Conservation (phyloP, 192 early-diverging fungal species). For the Neocallimastix lanati region DNA sequence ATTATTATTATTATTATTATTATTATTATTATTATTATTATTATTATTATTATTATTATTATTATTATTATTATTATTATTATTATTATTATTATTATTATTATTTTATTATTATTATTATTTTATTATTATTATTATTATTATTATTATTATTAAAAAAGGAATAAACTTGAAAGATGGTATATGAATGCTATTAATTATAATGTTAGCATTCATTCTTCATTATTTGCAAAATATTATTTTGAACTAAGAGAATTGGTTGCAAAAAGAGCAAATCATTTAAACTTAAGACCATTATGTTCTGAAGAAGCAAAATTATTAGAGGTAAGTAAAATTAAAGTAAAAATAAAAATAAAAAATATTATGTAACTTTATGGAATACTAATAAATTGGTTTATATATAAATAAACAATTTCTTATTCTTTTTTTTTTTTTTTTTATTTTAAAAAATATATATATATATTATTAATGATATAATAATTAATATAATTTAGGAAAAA, state of each 20-base stretch:
- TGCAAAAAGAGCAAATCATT: background rate
- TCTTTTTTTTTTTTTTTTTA: too few relatives aligned
- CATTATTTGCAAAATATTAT: conserved; percentile 43
- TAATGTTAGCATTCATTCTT: conserved; percentile 44
- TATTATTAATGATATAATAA: background rate
- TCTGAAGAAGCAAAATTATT: background rate
- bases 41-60: too few relatives aligned
- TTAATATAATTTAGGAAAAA: background rate
- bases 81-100: too few relatives aligned
- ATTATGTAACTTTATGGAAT: too few relatives aligned
- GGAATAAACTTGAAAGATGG: conserved; percentile 48
- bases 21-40: too few relatives aligned
- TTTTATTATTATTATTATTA: background rate
- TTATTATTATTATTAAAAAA: conserved; percentile 1
- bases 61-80: too few relatives aligned
- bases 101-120: too few relatives aligned
- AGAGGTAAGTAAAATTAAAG: background rate
- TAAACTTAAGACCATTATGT: background rate
- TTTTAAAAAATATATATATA: background rate
- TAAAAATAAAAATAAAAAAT: too few relatives aligned
- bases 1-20: too few relatives aligned
- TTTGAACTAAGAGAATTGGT: conserved; percentile 39
- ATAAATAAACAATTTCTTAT: too few relatives aligned
- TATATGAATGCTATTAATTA: conserved; percentile 39
- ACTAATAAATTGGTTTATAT: too few relatives aligned